A percentile compares a stretch with the other conserved stretches of the same genome.
Conservation (phyloP, 2,329 filamentous ascomycete genomes). For the Cryphonectria carpinicola region DNA sequence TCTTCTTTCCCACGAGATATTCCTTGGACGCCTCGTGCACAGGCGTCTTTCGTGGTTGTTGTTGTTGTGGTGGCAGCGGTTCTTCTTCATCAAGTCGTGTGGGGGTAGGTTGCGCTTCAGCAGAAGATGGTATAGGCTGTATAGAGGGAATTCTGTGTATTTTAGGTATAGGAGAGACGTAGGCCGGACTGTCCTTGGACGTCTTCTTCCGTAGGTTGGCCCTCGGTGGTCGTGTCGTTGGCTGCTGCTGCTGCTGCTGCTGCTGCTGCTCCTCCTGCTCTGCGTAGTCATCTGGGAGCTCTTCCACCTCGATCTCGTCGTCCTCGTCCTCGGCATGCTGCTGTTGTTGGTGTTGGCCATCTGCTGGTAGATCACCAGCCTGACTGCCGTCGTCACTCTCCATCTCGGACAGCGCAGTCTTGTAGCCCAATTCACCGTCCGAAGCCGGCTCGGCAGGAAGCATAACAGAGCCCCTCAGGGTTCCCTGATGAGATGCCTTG, state of each 20-base stretch:
- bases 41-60: constrained; percentile 35
- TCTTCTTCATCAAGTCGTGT: constrained; percentile 7
- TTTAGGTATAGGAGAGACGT: constrained; percentile 46
- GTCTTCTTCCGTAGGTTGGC: constrained; percentile 22
- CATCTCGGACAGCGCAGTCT: constrained; percentile 18
- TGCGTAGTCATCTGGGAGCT: constrained; percentile 17
- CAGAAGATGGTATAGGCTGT: constrained; percentile 34
- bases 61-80: constrained; percentile 5
- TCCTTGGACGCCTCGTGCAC: constrained; percentile 36
- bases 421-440: constrained; percentile 15
- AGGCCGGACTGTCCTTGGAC: constrained; percentile 38
- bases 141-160: constrained; percentile 42
- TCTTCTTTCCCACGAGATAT: constrained; percentile 49
- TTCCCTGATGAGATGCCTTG: constrained; percentile 21
- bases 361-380: background rate
- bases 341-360: constrained; percentile 2
- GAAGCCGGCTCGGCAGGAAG: constrained; percentile 19
- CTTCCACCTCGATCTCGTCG: constrained; percentile 26
- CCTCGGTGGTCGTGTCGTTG: constrained; percentile 13
- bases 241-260: constrained; percentile 3
- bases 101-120: constrained; percentile 15
- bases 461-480: constrained; percentile 20
- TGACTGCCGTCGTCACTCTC: constrained; percentile 8
- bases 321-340: constrained; percentile 6
- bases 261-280: constrained; percentile 3